phyloP scores from a whole-genome alignment of 2,329 filamentous ascomycete genomes.

The Dendryphion nanum region DNA sequence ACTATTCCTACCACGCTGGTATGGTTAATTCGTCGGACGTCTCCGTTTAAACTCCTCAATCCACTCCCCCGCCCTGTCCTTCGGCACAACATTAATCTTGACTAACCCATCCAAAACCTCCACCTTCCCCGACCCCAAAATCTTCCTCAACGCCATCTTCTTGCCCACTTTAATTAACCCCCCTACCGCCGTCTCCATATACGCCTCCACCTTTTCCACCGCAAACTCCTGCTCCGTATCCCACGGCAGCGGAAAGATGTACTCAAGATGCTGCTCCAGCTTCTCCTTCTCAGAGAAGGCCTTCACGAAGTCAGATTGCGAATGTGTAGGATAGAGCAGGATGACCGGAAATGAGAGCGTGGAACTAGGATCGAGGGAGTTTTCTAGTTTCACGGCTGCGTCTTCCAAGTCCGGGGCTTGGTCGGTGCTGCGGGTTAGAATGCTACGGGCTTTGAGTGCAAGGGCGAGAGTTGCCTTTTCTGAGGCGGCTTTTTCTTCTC shows the following conservation, averaged over 20 bases:
- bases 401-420: constrained; percentile 87
- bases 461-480: constrained; percentile 54
- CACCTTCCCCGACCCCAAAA: constrained; percentile 72
- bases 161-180: constrained; percentile 88
- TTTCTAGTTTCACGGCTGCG: constrained; percentile 67
- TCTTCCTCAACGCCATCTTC: constrained; percentile 74
- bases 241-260: constrained; percentile 89
- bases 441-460: constrained; percentile 66
- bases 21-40: too few species aligned
- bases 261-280: constrained; percentile 74
- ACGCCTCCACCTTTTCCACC: constrained; percentile 71
- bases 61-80: constrained; percentile 67
- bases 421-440: constrained; percentile 64
- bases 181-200: constrained; percentile 77
- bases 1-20: too few species aligned
- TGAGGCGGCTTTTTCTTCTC: constrained; percentile 54
- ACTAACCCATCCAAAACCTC: constrained; percentile 87
- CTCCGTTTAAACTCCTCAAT: constrained; percentile 80
- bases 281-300: constrained; percentile 75
- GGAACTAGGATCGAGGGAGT: constrained; percentile 71
- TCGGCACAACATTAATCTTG: constrained; percentile 78
- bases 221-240: constrained; percentile 68
- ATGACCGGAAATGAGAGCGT: constrained; percentile 74
- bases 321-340: constrained; percentile 78
- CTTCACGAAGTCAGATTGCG: constrained; percentile 89